These are phyloP conservation scores for Agaricus subrufescens DNA, from an alignment of 768 basidiomycete genomes.

Conservation along the genomic window DNA sequence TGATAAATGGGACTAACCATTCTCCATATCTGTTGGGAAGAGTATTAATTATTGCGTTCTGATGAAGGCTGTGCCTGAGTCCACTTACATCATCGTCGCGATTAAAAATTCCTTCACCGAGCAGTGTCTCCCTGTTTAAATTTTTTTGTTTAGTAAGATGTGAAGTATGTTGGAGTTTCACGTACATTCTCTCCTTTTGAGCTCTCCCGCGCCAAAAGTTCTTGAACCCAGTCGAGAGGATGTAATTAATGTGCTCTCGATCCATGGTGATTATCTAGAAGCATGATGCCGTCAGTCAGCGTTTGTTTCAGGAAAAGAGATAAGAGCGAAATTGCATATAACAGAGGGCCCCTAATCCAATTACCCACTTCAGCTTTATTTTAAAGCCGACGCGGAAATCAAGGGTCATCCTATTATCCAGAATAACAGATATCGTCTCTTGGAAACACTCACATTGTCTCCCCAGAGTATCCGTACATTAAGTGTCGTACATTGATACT, in stretches of 20 bases:
- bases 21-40: conserved; percentile 48
- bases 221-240: conserved; percentile 60
- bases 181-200: conserved; percentile 66
- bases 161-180: not conserved
- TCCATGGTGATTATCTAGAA: conserved; percentile 70
- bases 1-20: conserved; percentile 34
- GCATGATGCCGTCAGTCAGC: not conserved
- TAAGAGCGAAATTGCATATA: no score
- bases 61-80: not conserved
- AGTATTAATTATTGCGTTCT: not conserved
- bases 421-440: not conserved
- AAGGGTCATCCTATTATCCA: not conserved
- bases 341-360: no score
- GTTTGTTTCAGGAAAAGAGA: no score
- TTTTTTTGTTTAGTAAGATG: not conserved
- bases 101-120: conserved; percentile 78
- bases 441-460: conserved; percentile 48
- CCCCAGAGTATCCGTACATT: conserved; percentile 67
- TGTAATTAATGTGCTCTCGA: conserved; percentile 60
- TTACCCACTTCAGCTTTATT: no score
- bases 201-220: conserved; percentile 62
- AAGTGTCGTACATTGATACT: conserved; percentile 66
- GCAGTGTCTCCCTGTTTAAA: conserved; percentile 45
- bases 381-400: not conserved
- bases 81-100: conserved; percentile 60